Base-by-base conservation (phyloP, 2,329 filamentous ascomycete genomes). In the Talaromyces sp. region DNA sequence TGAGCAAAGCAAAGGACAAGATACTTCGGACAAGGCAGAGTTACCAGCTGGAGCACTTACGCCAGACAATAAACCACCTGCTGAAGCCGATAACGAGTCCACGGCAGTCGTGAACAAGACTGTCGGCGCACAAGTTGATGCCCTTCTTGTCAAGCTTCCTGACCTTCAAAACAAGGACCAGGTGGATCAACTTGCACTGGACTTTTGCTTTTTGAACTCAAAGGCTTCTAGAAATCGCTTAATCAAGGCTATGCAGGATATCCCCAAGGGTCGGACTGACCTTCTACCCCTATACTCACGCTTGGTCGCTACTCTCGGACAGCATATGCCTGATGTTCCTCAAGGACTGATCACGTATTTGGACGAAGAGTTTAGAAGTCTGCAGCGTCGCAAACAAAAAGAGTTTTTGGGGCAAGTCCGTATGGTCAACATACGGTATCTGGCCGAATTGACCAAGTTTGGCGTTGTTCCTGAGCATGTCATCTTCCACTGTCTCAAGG, bases 161-260 rank as follows among this genome's bases (percentile, higher is more conserved):
- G 93, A 98, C 63, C 80, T 99, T 57, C 93, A 90, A 41, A 93
- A 85, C 70, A 98, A 97, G 71, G 96, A 99, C 56, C 81, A 87
- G 56, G 91, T 97, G 58, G 95, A 99, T 70, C 89, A 97, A 73
- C 87, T 90, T 53, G 95, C 96, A 8, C 89, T 97, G 63, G 93
- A 98, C 70, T 99, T 99, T 71, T 98, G 95, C 77, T 99, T 97
- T 70, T 81, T 99, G 62, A 99, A 99, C 73, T 99, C 95, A 0
- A 99, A 99, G 72, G 95, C 95, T 10, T 99, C 96, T 0, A 87
- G 96, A 32, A 99, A 99, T 73, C 86, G 95, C 55, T 83, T 99
- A 2, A 84, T 98, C 72, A 98, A 97, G 75, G 90, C 92, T 31
- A 80, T 99, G 52, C 93, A 96, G 53, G 95, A 99, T 66, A 89